phyloP scores from a whole-genome alignment of 352 stramenopile genomes.

The Globisporangium parvum region DNA sequence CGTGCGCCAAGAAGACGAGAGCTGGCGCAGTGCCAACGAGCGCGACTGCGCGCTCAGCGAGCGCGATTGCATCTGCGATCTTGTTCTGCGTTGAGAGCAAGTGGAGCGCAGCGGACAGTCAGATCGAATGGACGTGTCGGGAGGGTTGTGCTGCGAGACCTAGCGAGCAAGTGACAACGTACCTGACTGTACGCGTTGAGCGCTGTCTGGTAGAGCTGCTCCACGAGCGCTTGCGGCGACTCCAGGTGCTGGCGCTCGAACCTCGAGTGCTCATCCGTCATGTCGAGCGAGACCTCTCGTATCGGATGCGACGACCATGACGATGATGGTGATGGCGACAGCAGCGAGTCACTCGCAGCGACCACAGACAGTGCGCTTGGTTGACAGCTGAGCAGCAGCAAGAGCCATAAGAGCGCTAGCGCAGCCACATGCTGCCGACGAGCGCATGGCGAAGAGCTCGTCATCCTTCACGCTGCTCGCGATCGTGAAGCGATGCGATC shows the following conservation, averaged over 20 bases:
- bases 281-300: not conserved
- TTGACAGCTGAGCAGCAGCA: too few relatives aligned
- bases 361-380: too few relatives aligned
- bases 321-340: too few relatives aligned
- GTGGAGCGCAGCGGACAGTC: not conserved
- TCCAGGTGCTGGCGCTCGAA: not conserved
- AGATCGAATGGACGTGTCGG: not conserved
- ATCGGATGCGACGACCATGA: not conserved
- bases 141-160: not conserved
- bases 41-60: not conserved
- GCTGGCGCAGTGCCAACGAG: conserved; percentile 1
- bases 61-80: conserved; percentile 1
- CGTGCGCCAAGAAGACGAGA: conserved; percentile 11
- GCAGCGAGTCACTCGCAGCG: too few relatives aligned
- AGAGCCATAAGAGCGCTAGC: too few relatives aligned
- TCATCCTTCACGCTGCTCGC: too few relatives aligned
- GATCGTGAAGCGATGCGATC: too few relatives aligned
- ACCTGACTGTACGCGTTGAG: conserved; percentile 1
- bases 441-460: too few relatives aligned
- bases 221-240: not conserved
- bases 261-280: not conserved
- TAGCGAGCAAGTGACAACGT: not conserved
- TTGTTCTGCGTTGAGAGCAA: not conserved
- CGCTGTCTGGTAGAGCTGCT: conserved; percentile 1
- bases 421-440: too few relatives aligned